phyloP scores from a whole-genome alignment of 2,329 filamentous ascomycete species.

The Karstenula rhodostoma region DNA sequence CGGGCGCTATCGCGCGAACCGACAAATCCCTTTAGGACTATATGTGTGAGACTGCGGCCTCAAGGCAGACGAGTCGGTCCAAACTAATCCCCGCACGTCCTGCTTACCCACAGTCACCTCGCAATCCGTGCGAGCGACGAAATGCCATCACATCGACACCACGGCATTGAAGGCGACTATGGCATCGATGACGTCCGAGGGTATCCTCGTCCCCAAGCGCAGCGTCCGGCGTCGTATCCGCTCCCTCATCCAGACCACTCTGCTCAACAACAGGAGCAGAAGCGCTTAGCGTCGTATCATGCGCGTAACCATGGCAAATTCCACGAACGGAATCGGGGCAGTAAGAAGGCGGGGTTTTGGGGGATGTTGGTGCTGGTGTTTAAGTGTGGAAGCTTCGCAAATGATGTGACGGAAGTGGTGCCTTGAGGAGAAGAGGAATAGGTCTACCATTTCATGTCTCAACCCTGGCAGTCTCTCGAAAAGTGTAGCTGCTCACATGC shows the following conservation, averaged over 20 bases:
- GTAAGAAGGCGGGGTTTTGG: background rate
- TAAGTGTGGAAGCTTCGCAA: background rate
- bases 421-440: background rate
- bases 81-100: too few species aligned
- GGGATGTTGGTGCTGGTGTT: background rate
- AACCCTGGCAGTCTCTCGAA: constrained; percentile 53
- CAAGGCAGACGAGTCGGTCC: too few species aligned
- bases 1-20: background rate
- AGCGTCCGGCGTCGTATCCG: background rate
- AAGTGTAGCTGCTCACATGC: constrained; percentile 34
- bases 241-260: background rate
- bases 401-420: background rate
- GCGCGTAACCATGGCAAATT: background rate
- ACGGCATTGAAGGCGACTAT: background rate
- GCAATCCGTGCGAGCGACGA: too few species aligned
- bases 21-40: too few species aligned
- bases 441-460: constrained; percentile 43
- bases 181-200: background rate
- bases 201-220: background rate
- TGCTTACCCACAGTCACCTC: too few species aligned
- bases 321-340: background rate
- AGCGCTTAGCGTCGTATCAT: background rate
- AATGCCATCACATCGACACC: background rate
- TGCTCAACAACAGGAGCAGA: background rate
- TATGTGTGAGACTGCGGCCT: too few species aligned